These are phyloP conservation scores for Salvia hispanica DNA, from an alignment of 257 asterid species.

Conservation along the genomic window DNA sequence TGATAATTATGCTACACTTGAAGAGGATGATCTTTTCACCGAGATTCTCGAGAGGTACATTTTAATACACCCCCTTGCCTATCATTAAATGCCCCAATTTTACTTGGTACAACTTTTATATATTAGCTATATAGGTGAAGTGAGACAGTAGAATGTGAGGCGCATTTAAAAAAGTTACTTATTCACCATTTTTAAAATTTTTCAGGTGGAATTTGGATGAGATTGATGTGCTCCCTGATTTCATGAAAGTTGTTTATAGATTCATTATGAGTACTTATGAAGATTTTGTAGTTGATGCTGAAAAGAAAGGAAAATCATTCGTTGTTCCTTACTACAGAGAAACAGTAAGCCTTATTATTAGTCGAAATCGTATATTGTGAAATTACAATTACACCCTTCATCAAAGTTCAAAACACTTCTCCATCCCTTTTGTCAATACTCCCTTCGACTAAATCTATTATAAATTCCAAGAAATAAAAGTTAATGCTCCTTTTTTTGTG, in stretches of 20 bases:
- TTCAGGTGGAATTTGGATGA: constrained; percentile 44
- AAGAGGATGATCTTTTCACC: constrained; percentile 34
- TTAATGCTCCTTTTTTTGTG: background rate
- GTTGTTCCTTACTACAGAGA: constrained; percentile 28
- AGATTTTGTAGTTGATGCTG: constrained; percentile 30
- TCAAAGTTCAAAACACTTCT: too few relatives aligned
- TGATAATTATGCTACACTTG: constrained; percentile 38
- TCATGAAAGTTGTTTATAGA: constrained; percentile 38
- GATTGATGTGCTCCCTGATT: constrained; percentile 36
- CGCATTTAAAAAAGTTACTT: too few relatives aligned
- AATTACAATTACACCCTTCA: too few relatives aligned
- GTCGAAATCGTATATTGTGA: too few relatives aligned
- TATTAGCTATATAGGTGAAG: too few relatives aligned
- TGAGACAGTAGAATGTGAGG: too few relatives aligned
- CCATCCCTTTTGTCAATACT: too few relatives aligned
- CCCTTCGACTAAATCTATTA: too few relatives aligned
- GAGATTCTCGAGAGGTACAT: constrained; percentile 30
- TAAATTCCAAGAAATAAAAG: too few relatives aligned
- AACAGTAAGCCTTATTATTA: constrained; percentile 27
- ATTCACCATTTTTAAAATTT: background rate
- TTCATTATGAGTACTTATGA: constrained; percentile 27
- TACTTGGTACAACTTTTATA: too few relatives aligned
- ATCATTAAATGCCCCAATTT: too few relatives aligned
- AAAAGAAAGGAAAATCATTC: constrained; percentile 19
- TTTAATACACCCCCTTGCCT: background rate